Conservation (phyloP, 352 stramenopile species). For the Phytophthora sansomeana region DNA sequence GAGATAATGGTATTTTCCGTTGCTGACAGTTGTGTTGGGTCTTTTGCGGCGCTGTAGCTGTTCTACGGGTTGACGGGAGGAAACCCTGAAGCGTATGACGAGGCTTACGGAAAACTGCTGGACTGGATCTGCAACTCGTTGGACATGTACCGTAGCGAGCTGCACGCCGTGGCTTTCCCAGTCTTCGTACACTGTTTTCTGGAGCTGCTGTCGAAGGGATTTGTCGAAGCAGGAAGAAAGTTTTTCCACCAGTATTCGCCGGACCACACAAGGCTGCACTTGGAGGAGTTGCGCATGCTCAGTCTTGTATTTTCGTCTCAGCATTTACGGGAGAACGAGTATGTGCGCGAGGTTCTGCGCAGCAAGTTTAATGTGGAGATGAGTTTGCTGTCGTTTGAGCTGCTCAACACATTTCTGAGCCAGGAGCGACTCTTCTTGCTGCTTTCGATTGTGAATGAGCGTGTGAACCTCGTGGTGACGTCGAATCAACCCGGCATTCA, state of each 20-base stretch:
- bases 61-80: slow-evolving; percentile 78
- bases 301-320: slow-evolving; percentile 68
- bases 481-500: slow-evolving; percentile 76
- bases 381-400: slow-evolving; percentile 85
- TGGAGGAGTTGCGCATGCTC: slow-evolving; percentile 72
- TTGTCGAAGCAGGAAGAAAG: slow-evolving; percentile 46
- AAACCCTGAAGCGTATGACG: slow-evolving; percentile 66
- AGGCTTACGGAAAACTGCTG: slow-evolving; percentile 74
- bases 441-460: slow-evolving; percentile 81
- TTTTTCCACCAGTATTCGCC: slow-evolving; percentile 70
- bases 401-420: slow-evolving; percentile 83
- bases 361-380: slow-evolving; percentile 88
- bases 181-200: slow-evolving; percentile 88
- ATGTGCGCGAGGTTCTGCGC: slow-evolving; percentile 77
- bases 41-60: slow-evolving; percentile 46
- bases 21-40: slow-evolving; percentile 29
- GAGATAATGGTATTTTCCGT: neutral
- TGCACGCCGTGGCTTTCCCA: slow-evolving; percentile 80
- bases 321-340: slow-evolving; percentile 79
- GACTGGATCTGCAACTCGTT: slow-evolving; percentile 89
- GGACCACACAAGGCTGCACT: slow-evolving; percentile 76
- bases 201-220: slow-evolving; percentile 79
- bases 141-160: slow-evolving; percentile 88
- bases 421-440: slow-evolving; percentile 81
- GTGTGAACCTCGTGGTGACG: slow-evolving; percentile 77